These are phyloP conservation scores for Calocybe cyanea DNA, from an alignment of 768 basidiomycete genomes.

Conservation along the genomic window DNA sequence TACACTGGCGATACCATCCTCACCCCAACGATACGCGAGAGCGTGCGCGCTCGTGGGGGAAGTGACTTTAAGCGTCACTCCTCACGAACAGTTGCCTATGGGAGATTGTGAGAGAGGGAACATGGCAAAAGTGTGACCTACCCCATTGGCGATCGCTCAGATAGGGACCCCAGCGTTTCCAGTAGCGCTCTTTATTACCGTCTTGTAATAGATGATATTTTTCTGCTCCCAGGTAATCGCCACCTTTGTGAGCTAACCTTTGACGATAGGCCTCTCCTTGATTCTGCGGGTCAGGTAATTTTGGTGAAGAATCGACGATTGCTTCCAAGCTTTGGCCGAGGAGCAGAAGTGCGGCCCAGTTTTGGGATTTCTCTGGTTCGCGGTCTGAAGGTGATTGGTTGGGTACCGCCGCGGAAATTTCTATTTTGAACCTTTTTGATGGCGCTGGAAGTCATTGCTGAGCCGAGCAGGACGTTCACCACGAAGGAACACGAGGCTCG, in stretches of 20 bases:
- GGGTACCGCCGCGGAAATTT: conserved; percentile 52
- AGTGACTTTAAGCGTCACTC: conserved; percentile 97
- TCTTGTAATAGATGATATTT: conserved; percentile 84
- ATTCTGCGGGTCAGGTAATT: conserved; percentile 16
- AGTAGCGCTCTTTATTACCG: conserved; percentile 75
- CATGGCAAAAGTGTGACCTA: conserved; percentile 31
- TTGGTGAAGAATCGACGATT: conserved; percentile 32
- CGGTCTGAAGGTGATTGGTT: conserved; percentile 15
- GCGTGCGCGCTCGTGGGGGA: conserved; percentile 89
- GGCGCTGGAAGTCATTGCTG: conserved; percentile 34
- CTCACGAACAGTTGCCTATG: conserved; percentile 94
- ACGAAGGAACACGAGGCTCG: too few relatives aligned
- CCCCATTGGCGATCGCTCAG: conserved; percentile 98
- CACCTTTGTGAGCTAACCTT: conserved; percentile 57
- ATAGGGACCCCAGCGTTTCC: conserved; percentile 99
- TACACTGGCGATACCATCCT: conserved; percentile 96
- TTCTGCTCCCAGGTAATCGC: conserved; percentile 78
- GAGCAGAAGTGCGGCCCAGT: conserved; percentile 23
- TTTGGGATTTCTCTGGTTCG: too few relatives aligned
- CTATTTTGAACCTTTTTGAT: conserved; percentile 70
- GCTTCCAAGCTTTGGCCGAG: conserved; percentile 46
- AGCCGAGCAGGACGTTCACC: not conserved
- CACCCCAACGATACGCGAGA: conserved; percentile 98
- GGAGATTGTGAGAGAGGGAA: not conserved
- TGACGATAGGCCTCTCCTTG: conserved; percentile 49